Conservation (phyloP, 192 early-diverging fungal genomes). For the Coemansia sp. region DNA sequence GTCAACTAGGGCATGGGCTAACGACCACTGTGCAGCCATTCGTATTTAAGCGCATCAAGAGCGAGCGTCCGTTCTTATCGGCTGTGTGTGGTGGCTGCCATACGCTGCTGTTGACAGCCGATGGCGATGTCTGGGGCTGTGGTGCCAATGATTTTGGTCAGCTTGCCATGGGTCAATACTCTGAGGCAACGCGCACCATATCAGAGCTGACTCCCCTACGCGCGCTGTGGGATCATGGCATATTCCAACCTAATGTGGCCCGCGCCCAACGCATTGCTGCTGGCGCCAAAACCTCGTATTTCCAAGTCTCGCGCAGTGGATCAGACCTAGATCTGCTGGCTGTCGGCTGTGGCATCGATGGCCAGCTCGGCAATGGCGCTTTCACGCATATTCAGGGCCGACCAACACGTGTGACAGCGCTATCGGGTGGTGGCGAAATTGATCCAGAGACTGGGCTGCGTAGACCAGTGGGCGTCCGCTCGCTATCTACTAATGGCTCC, state of each 20-base stretch:
- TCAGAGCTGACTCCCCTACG: constrained; percentile 22
- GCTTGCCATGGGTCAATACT: constrained; percentile 42
- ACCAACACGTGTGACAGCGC: constrained; percentile 5
- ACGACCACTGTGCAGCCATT: not conserved
- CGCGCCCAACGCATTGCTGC: constrained; percentile 37
- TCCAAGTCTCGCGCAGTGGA: constrained; percentile 19
- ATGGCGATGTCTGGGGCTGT: constrained; percentile 49
- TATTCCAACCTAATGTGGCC: constrained; percentile 10
- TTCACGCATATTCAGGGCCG: constrained; percentile 42
- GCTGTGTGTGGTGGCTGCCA: constrained; percentile 39
- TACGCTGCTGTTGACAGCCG: constrained; percentile 35
- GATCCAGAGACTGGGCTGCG: constrained; percentile 7
- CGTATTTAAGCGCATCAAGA: constrained; percentile 25
- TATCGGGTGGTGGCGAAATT: constrained; percentile 31
- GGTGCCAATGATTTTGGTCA: constrained; percentile 56
- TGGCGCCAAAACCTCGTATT: constrained; percentile 36
- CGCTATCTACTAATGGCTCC: constrained; percentile 19
- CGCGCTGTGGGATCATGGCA: constrained; percentile 30
- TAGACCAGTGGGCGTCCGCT: constrained; percentile 29
- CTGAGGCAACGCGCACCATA: constrained; percentile 26
- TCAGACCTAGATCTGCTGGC: constrained; percentile 21
- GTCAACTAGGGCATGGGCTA: constrained; percentile 31
- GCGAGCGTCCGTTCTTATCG: constrained; percentile 19
- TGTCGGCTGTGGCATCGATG: constrained; percentile 46
- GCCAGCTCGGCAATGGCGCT: constrained; percentile 42